Base-by-base conservation (phyloP, 2,329 filamentous ascomycete species). In the Colletotrichum sublineola region DNA sequence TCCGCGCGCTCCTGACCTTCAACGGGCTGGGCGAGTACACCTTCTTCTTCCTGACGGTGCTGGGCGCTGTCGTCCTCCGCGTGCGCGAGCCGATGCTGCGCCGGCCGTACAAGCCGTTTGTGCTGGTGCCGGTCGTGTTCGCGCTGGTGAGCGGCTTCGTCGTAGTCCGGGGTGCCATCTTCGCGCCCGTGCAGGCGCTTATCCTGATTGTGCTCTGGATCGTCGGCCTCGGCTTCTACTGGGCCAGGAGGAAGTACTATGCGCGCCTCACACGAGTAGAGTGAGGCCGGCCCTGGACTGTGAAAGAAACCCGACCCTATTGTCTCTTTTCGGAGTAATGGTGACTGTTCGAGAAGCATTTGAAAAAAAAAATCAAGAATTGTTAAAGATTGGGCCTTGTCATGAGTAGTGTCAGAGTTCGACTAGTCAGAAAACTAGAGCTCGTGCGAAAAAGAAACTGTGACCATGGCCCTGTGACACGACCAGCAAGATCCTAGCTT, bases 41-140 rank as follows among this genome's bases (percentile, higher is more conserved):
- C 0, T 92, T 91, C 79, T 91, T 91, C 80, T 90, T 91, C 76
- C 82, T 91, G 40, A 89, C 89, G 0, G 89, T 91, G 0, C 75
- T 91, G 0, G 90, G 89, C 0, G 86, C 88, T 1, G 81, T 91
- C 12, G 80, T 91, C 20, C 79, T 92, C 55, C 85, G 90, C 15
- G 85, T 84, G 67, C 84, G 87, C 1, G 88, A 91, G 77, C 90
- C 89, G 0, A 78, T 80, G 0, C 81, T 92, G 3, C 75, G 81
- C 0, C 79, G 90, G 14, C 89, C 90, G 0, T 92, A 91, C 75
- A 87, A 86, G 77, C 86, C 89, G 0, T 79, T 81, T 18, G 75
- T 90, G 0, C 33, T 86, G 3, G 81, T 90, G 12, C 89, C 89
- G 0, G 63, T 85, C 0, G 76, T 86, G 0, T 92, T 92, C 73